Conservation (phyloP, 129 eudicot genomes). For the Flaveria sonorensis region DNA sequence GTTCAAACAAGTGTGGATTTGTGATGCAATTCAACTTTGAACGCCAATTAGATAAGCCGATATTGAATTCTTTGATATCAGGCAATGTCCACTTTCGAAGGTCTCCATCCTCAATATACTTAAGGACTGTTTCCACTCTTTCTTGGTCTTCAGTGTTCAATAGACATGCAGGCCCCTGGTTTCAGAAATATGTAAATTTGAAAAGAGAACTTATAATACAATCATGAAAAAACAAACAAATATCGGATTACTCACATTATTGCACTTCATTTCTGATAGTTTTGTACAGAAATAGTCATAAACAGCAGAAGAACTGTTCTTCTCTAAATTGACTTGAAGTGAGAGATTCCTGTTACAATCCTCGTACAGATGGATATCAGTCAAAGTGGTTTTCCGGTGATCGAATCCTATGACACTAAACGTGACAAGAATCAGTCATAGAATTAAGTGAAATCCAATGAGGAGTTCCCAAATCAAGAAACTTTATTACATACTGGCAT, state of each 20-base stretch:
- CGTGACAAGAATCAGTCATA: constrained; percentile 5
- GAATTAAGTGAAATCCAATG: constrained; percentile 1
- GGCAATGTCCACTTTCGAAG: constrained; percentile 58
- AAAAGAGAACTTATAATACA: neutral
- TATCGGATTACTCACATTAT: constrained; percentile 41
- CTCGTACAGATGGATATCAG: constrained; percentile 40
- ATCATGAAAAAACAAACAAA: neutral
- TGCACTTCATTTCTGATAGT: constrained; percentile 36
- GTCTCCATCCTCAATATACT: constrained; percentile 74
- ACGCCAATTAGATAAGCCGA: constrained; percentile 68
- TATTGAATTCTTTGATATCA: constrained; percentile 60
- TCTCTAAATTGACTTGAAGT: constrained; percentile 58
- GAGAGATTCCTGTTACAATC: constrained; percentile 44
- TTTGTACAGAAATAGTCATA: constrained; percentile 71
- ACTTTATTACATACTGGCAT: constrained; percentile 59
- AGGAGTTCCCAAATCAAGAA: constrained; percentile 13
- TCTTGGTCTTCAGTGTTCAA: constrained; percentile 49
- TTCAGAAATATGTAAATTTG: constrained; percentile 13
- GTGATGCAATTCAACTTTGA: constrained; percentile 80
- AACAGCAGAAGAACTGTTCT: constrained; percentile 72
- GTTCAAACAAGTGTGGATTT: constrained; percentile 67
- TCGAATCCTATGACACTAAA: constrained; percentile 79
- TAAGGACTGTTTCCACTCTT: constrained; percentile 65
- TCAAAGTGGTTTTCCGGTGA: constrained; percentile 57
- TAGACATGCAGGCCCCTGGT: constrained; percentile 47